phyloP scores from a whole-genome alignment of 306 rosid species.

The cucumber (Cucumis sativus) region Cucumber_9930_V3 NC_026658.2:21583001-21583500 shows the following conservation, averaged over 20 bases:
- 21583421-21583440: constrained; percentile 83
- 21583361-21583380: constrained; percentile 74
- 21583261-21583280: constrained; percentile 56
- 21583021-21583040: constrained; percentile 85
- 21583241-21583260: constrained; percentile 68
- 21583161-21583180: constrained; percentile 88
- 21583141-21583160: constrained; percentile 79
- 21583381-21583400: constrained; percentile 74
- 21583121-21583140: constrained; percentile 77
- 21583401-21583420: constrained; percentile 95
- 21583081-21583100: constrained; percentile 92
- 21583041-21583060: constrained; percentile 92
- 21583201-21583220: constrained; percentile 92
- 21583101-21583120: constrained; percentile 98
- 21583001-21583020: constrained; percentile 90
- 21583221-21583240: constrained; percentile 91
- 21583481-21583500: constrained; percentile 89
- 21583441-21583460: constrained; percentile 93
- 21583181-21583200: constrained; percentile 92
- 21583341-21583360: constrained; percentile 89
- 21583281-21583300: constrained; percentile 82
- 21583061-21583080: constrained; percentile 72
- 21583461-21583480: constrained; percentile 97
- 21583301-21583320: constrained; percentile 91
- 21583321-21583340: constrained; percentile 79